Percentiles rank a stretch among this genome's conserved stretches.
phyloP scores from a whole-genome alignment of 768 basidiomycete genomes.

The Tylopilus sp. region DNA sequence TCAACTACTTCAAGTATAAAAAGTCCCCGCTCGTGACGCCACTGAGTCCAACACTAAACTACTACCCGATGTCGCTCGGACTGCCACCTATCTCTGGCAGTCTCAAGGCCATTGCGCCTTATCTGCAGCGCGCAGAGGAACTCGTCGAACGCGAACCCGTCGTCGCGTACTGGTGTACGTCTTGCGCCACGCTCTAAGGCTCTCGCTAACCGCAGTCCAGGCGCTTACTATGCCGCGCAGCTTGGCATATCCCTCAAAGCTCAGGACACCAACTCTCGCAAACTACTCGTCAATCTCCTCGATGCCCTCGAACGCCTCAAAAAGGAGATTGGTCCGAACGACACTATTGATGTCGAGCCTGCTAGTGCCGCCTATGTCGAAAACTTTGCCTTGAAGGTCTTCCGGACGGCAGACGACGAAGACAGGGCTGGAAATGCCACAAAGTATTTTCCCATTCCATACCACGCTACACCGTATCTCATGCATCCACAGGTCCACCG shows the following conservation, averaged over 20 bases:
- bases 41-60: not conserved
- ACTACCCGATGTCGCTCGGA: conserved; percentile 38
- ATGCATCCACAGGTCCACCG: conserved; percentile 60
- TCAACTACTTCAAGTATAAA: not conserved
- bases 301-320: conserved; percentile 81
- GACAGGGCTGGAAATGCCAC: conserved; percentile 77
- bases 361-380: conserved; percentile 89
- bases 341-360: conserved; percentile 78
- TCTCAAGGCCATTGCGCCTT: conserved; percentile 71
- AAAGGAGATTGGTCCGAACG: conserved; percentile 63
- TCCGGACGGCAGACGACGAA: conserved; percentile 84
- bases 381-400: conserved; percentile 92
- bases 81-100: conserved; percentile 57
- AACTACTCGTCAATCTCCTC: conserved; percentile 71
- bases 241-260: conserved; percentile 74
- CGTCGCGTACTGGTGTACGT: conserved; percentile 93
- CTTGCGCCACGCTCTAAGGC: conserved; percentile 10
- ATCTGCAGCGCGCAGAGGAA: conserved; percentile 88
- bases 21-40: not conserved
- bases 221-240: conserved; percentile 90
- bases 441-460: conserved; percentile 46
- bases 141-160: conserved; percentile 78
- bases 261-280: conserved; percentile 59
- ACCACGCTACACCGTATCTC: conserved; percentile 3
- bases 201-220: conserved; percentile 37